Conservation (phyloP, 1,284 basidiomycete genomes). For the Sphagnurus paluster region DNA sequence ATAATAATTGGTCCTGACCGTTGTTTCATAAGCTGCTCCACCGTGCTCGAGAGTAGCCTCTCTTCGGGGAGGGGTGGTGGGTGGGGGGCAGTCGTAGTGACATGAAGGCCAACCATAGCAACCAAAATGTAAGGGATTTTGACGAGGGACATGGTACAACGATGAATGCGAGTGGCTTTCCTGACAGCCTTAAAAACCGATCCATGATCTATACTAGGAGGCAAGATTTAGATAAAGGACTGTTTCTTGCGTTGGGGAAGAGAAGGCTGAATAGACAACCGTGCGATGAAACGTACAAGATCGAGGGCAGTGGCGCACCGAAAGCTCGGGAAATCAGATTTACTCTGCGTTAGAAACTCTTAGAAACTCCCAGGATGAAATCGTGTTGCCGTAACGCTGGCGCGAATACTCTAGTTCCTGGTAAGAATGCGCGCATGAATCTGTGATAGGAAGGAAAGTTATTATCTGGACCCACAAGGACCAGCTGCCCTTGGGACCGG, state of each 20-base stretch:
- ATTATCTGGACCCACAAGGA: too few relatives aligned
- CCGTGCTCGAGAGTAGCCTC: constrained; percentile 28
- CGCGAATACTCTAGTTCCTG: too few relatives aligned
- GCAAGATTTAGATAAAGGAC: too few relatives aligned
- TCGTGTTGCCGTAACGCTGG: too few relatives aligned
- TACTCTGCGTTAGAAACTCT: not conserved
- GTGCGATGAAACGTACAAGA: not conserved
- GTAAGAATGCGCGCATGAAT: too few relatives aligned
- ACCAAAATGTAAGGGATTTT: constrained; percentile 39
- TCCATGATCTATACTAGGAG: too few relatives aligned
- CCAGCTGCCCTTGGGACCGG: too few relatives aligned
- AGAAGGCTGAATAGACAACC: not conserved
- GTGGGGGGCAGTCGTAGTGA: constrained; percentile 39
- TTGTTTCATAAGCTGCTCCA: constrained; percentile 35
- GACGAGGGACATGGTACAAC: constrained; percentile 22
- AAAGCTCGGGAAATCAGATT: constrained; percentile 11
- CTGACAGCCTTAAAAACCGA: too few relatives aligned
- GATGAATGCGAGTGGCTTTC: not conserved
- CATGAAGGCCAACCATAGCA: constrained; percentile 36
- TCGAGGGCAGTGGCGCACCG: constrained; percentile 17
- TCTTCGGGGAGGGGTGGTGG: constrained; percentile 36
- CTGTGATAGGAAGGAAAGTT: too few relatives aligned
- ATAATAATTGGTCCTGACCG: constrained; percentile 30
- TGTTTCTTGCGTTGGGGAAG: not conserved
- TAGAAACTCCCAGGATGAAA: too few relatives aligned